Percentiles rank a stretch among this genome's conserved stretches.
Evolutionary conservation across 2,329 filamentous ascomycete genomes (phyloP).

Genomic region (Beauveria brongniartii): DNA sequence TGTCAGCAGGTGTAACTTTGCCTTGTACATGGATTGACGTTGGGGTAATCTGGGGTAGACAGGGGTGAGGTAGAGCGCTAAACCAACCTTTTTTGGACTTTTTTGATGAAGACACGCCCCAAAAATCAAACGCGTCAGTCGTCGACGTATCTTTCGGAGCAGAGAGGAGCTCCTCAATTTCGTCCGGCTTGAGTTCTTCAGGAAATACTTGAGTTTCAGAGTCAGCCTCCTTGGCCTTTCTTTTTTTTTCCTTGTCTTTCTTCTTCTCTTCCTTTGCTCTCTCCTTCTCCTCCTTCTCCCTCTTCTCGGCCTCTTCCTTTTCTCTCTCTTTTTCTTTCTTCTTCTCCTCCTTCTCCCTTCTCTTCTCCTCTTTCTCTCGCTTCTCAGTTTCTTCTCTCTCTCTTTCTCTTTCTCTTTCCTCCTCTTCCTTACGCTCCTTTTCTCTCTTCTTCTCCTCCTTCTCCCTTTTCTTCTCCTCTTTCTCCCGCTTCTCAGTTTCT

Average conservation of each 20-base stretch:
- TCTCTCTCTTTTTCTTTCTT: conserved; percentile 16
- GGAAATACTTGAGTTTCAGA: conserved; percentile 13
- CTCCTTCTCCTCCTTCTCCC: conserved; percentile 15
- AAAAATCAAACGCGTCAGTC: conserved; percentile 46
- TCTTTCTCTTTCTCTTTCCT: conserved; percentile 15
- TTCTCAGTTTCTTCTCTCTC: conserved; percentile 14
- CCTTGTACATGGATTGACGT: conserved; percentile 14
- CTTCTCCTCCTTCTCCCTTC: too few relatives aligned
- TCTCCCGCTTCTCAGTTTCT: conserved; percentile 14
- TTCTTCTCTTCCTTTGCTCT: conserved; percentile 17
- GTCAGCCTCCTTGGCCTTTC: conserved; percentile 17
- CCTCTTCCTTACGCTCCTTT: conserved; percentile 16
- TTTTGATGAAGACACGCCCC: conserved; percentile 39
- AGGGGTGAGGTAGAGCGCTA: conserved; percentile 4
- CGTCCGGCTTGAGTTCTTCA: conserved; percentile 30
- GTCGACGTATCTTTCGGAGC: conserved; percentile 24
- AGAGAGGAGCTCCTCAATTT: conserved; percentile 34
- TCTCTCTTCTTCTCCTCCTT: conserved; percentile 15
- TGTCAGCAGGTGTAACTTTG: conserved; percentile 43
- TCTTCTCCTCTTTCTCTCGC: conserved; percentile 15
- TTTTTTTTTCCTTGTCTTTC: conserved; percentile 19
- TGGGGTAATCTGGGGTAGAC: conserved; percentile 18
- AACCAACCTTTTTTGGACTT: conserved; percentile 36
- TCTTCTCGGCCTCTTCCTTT: conserved; percentile 16
- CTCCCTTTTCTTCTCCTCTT: conserved; percentile 14